These are phyloP conservation scores for Chrysanthemum makinoi DNA, from an alignment of 129 eudicot genomes.

Conservation along the genomic window DNA sequence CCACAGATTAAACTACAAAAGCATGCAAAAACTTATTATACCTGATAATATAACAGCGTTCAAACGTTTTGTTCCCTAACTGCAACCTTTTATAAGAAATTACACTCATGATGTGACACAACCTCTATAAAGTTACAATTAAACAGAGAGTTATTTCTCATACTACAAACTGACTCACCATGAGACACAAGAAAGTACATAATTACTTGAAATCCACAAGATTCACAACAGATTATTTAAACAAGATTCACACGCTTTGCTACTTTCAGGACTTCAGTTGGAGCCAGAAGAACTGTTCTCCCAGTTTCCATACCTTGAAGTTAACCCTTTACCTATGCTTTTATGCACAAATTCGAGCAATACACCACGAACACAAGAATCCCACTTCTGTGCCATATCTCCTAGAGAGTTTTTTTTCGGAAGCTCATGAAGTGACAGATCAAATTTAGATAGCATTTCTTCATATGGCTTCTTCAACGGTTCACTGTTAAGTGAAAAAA, in stretches of 20 bases:
- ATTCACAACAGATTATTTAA: not conserved
- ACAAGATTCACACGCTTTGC: not conserved
- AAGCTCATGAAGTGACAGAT: constrained; percentile 1
- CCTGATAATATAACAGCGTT: too few species aligned
- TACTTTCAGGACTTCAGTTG: not conserved
- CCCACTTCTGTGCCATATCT: constrained; percentile 41
- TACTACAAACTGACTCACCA: constrained; percentile 11
- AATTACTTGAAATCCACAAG: constrained; percentile 5
- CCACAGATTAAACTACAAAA: too few species aligned
- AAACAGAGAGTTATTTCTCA: not conserved
- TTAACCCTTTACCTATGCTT: constrained; percentile 19
- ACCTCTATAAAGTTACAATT: constrained; percentile 2
- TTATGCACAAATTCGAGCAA: constrained; percentile 20
- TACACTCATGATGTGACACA: constrained; percentile 9
- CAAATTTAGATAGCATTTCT: constrained; percentile 26
- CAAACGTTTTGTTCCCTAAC: too few species aligned
- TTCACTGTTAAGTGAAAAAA: constrained; percentile 17
- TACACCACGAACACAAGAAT: constrained; percentile 29
- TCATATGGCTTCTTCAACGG: constrained; percentile 17
- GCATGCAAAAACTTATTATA: too few species aligned
- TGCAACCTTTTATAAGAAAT: not conserved
- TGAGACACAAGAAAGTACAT: not conserved
- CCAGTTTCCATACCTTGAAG: constrained; percentile 13
- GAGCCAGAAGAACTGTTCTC: constrained; percentile 17
- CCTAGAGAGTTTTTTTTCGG: constrained; percentile 19